Conservation (phyloP, 2,329 filamentous ascomycete genomes). For the Elsinoe australis region DNA sequence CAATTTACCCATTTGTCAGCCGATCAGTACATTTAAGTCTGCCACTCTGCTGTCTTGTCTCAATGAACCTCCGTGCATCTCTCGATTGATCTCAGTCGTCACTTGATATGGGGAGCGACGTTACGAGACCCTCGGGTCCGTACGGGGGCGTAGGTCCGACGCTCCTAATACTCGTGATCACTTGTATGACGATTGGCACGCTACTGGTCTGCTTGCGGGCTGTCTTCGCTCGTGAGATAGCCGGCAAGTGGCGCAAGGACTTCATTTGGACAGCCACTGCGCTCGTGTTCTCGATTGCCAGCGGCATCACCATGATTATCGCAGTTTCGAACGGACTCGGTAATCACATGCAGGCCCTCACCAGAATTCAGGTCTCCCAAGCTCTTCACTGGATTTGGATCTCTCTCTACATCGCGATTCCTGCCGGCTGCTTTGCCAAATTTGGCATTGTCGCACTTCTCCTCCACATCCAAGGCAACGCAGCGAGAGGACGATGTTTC, state of each 20-base stretch:
- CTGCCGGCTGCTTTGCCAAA: not conserved
- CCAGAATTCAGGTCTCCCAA: not conserved
- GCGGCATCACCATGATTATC: slow-evolving; percentile 6
- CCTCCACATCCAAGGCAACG: not conserved
- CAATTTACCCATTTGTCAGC: no score
- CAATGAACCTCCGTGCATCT: no score
- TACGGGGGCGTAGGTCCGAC: no score
- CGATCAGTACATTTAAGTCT: no score
- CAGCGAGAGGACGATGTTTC: not conserved
- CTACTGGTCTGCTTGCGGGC: slow-evolving; percentile 33
- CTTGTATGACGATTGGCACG: no score
- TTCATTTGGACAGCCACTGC: not conserved
- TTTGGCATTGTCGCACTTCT: not conserved
- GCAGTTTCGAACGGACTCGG: not conserved
- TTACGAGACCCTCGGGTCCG: no score
- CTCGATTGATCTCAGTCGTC: no score
- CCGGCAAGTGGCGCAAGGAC: slow-evolving; percentile 1
- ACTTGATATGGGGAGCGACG: no score
- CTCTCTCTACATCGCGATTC: not conserved
- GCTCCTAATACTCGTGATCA: no score
- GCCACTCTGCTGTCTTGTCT: no score
- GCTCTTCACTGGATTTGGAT: slow-evolving; percentile 13
- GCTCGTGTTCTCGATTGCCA: slow-evolving; percentile 2
- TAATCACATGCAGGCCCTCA: slow-evolving; percentile 15
- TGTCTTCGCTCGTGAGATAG: not conserved